Percentiles rank a stretch among this genome's conserved stretches.
Evolutionary conservation across 306 rosid genomes (phyloP).

Genomic region (Gastrolobium villosum): DNA sequence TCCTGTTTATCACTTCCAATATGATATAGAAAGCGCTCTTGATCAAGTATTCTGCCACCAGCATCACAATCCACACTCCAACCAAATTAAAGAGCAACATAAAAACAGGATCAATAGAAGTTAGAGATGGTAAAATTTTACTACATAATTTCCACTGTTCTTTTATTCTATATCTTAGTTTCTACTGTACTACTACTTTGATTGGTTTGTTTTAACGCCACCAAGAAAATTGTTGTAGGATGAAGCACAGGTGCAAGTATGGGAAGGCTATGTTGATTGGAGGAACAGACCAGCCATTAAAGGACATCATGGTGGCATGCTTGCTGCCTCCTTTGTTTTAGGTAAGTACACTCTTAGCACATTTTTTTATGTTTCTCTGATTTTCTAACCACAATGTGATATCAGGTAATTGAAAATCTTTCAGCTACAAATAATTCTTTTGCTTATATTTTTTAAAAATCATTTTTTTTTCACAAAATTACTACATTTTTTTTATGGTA

Average conservation of each 20-base stretch:
- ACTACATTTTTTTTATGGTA: background rate
- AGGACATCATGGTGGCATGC: conserved; percentile 81
- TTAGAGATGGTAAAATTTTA: conserved; percentile 54
- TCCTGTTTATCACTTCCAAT: conserved; percentile 43
- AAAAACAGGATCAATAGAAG: conserved; percentile 2
- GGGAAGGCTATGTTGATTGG: conserved; percentile 90
- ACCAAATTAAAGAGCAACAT: conserved; percentile 28
- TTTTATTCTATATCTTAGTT: background rate
- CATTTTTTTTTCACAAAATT: background rate
- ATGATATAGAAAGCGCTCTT: conserved; percentile 13
- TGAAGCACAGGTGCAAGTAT: conserved; percentile 59
- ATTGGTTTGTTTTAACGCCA: conserved; percentile 22
- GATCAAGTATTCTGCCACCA: conserved; percentile 33
- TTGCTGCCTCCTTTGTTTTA: conserved; percentile 79
- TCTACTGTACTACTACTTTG: background rate
- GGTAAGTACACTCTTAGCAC: conserved; percentile 55
- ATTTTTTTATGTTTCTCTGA: conserved; percentile 33
- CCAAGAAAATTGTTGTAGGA: conserved; percentile 50
- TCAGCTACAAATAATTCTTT: background rate
- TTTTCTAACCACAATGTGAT: conserved; percentile 2
- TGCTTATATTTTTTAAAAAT: background rate
- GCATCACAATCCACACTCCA: conserved; percentile 20
- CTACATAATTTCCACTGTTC: conserved; percentile 3
- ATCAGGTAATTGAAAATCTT: conserved; percentile 11
- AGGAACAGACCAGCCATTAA: conserved; percentile 73